phyloP scores from a whole-genome alignment of 192 early-diverging fungal species.

The Coemansia sp. region DNA sequence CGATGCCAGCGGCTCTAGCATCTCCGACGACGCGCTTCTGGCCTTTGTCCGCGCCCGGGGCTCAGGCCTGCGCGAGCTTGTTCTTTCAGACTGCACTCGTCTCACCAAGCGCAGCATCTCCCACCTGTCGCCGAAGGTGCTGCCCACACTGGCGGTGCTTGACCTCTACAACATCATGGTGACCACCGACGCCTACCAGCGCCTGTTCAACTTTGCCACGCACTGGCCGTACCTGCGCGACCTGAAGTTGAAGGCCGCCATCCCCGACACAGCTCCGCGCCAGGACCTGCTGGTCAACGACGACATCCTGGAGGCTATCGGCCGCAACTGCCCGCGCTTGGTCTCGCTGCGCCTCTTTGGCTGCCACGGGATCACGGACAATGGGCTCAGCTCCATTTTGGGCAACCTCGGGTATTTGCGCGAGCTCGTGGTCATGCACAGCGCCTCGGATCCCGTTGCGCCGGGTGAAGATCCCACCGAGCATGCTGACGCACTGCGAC shows the following conservation, averaged over 20 bases:
- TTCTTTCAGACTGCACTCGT: constrained; percentile 45
- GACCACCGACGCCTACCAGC: constrained; percentile 44
- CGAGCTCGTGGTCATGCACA: constrained; percentile 55
- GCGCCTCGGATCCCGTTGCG: constrained; percentile 19
- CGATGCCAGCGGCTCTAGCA: constrained; percentile 43
- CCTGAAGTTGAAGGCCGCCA: constrained; percentile 48
- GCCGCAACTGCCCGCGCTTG: constrained; percentile 44
- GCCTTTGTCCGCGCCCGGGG: constrained; percentile 26
- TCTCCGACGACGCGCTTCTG: constrained; percentile 39
- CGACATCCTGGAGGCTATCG: constrained; percentile 50
- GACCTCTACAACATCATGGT: constrained; percentile 53
- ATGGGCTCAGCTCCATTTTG: constrained; percentile 47
- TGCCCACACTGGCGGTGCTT: constrained; percentile 29
- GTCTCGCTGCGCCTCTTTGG: constrained; percentile 49
- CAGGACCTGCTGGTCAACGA: constrained; percentile 51
- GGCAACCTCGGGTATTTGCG: constrained; percentile 50
- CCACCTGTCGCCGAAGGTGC: constrained; percentile 30
- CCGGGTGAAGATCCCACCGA: constrained; percentile 5
- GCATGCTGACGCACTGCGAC: not conserved
- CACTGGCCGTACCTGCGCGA: constrained; percentile 48
- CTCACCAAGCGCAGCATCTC: constrained; percentile 41
- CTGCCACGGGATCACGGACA: constrained; percentile 50
- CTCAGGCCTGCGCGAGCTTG: constrained; percentile 27
- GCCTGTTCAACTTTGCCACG: constrained; percentile 38
- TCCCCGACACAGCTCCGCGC: constrained; percentile 34